Base-by-base conservation (phyloP, 768 basidiomycete species). In the Boletus tylopilopsis region DNA sequence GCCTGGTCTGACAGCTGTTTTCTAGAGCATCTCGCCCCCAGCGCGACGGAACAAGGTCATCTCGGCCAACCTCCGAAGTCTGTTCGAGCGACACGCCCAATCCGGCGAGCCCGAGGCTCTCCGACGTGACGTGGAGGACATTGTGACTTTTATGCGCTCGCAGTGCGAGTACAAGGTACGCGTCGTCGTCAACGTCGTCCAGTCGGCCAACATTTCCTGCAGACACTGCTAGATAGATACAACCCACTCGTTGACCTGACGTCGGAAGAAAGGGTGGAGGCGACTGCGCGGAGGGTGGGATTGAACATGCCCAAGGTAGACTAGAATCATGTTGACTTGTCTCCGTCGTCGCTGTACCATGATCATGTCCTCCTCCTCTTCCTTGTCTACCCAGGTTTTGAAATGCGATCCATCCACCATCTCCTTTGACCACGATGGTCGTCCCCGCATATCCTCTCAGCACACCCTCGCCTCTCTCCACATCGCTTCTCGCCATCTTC, bases 231-330 rank as follows among this genome's bases (percentile, higher is more conserved):
- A 53, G 87, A 90, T 46, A 76, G 90, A 45, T 97, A 97, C 71
- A 95, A 94, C 66, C 93, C 94, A 0, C 71, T 87, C 16, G 68
- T 84, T 35, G 88, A 93, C 60, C 75, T 94, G 54, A 86, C 90
- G 1, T 71, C 77, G 6, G 82, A 91, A 56, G 91, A 95, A 64
- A 74, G 87, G 56, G 78, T 95, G 52, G 76, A 84, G 59, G 90
- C 90, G 2, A 94, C 94, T 0, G 93, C 92, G 4, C 77, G 83
- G 37, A 73, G 93, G 54, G 94, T 97, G 30, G 94, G 94, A 5
- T 69, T 97, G 45, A 77, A 95, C 60, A 85, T 94, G 77, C 92
- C 93, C 10, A 60, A 45, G 43, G 46, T 51, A 41, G 48, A n/a
- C 22, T 34, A 57, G 36, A 36, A 2, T 34, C 8, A 39, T 47